These are phyloP conservation scores for Apiospora kogelbergensis DNA, from an alignment of 2,329 filamentous ascomycete species.

Conservation along the genomic window DNA sequence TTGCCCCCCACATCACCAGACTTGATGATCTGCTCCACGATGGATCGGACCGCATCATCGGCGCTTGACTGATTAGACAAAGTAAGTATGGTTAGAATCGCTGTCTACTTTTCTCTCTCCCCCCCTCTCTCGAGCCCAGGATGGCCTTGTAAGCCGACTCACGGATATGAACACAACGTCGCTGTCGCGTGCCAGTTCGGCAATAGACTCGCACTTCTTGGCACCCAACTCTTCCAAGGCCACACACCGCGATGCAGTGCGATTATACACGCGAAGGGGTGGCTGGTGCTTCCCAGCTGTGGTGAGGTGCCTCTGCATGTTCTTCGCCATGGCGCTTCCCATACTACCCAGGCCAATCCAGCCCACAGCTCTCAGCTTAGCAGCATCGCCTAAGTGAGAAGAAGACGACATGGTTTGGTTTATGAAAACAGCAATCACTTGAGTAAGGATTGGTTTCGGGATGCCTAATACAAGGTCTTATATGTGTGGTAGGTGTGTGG, in stretches of 20 bases:
- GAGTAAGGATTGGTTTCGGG: too few relatives aligned
- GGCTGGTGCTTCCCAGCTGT: constrained; percentile 16
- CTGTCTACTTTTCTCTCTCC: too few relatives aligned
- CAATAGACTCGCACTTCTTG: constrained; percentile 20
- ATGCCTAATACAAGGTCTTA: neutral
- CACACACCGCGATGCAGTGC: constrained; percentile 45
- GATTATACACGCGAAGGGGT: constrained; percentile 42
- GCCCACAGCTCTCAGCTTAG: neutral
- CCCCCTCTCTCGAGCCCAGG: neutral
- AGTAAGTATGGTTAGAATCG: neutral
- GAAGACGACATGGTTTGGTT: neutral
- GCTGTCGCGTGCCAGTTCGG: constrained; percentile 27
- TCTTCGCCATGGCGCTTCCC: constrained; percentile 49
- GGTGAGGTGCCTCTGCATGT: constrained; percentile 44
- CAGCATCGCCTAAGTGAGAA: neutral
- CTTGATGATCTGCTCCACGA: constrained; percentile 28
- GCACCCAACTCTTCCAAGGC: constrained; percentile 30
- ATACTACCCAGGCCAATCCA: constrained; percentile 49
- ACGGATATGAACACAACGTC: constrained; percentile 38
- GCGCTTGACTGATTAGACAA: constrained; percentile 37
- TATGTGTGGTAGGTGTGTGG: neutral
- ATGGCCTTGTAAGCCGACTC: neutral
- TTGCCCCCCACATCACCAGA: constrained; percentile 34
- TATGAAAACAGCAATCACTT: neutral
- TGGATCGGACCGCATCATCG: constrained; percentile 37